Evolutionary conservation across 208 protist genomes (phyloP), one percentile per base, ranked within the genome.

Genomic region (Acanthamoeba healyi): DNA sequence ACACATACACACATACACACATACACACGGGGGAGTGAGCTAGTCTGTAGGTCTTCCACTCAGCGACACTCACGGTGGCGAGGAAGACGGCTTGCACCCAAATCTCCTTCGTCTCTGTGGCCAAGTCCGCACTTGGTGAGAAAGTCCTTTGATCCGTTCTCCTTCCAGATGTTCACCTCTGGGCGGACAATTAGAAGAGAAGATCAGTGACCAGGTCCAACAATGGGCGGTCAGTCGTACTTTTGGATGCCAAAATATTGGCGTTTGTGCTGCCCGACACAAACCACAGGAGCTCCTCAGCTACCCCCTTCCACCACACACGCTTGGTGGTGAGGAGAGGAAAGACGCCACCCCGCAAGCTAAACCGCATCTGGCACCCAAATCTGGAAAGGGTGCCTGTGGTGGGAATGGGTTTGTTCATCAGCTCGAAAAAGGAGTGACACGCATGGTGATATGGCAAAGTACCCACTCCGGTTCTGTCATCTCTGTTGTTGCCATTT

Each of bases 271-370:
- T 97, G 26, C 99, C 99, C 17, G 97, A 97, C 34, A 99, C 96
- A 94, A 99, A 99, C 99, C 99, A 99, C 3, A 99, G 95, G 12
- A 99, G 97, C 97, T 99, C 99, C 96, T 99, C 98, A 67, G 98
- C 98, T 40, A 99, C 98, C 32, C 98, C 98, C 22, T 98, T 96
- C 99, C 99, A 99, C 96, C 99, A 99, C 0, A 99, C 99, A 17
- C 98, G 97, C 96, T 99, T 99, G 29, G 99, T 99, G 36, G 99
- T 99, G 36, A 99, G 97, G 44, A 99, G 97, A 40, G 99, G 99
- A 72, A 99, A 98, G 26, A 65, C 84, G 86, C 98, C 98, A 90
- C 99, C 96, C 22, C 98, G 97, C 44, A 99, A 96, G 70, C 95
- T 97, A 96, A 99, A 99, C 42, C 99, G 98, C 99, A 99, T 99